Evolutionary conservation across 1,284 basidiomycete species (phyloP), one percentile per base, ranked within the genome.

Genomic region (Boletellus deceptivus): DNA sequence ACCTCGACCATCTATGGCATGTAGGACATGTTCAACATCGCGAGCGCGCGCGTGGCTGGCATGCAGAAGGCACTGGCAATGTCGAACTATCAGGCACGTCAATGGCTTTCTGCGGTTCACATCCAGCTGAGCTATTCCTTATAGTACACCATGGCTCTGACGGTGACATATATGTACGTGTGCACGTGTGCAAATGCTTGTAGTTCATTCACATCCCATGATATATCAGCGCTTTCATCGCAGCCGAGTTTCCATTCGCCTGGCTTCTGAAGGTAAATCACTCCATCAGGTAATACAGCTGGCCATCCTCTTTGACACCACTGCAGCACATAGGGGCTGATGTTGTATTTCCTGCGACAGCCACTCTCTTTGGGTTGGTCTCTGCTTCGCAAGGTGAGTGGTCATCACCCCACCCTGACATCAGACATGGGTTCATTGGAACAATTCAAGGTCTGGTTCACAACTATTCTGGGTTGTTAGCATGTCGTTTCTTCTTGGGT

Each of bases 401-500:
- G 3, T n/a, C 6, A 33, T n/a, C 22, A 25, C 6, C 14, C n/a
- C 33, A 14, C 31, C 4, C 38, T 18, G 43, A 31, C 22, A 34
- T 34, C 20, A 13, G 34, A 47, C n/a, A 64, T 17, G 37, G 41
- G 18, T 37, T 55, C 5, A 55, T 43, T 4, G 6, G 24, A 4
- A 29, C 27, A 27, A 37, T 3, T 14, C 7, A 54, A 82, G 82
- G 86, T 10, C 59, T 79, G 6, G 80, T 86, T 3, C 70, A 64
- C 22, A 73, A 62, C 24, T 84, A 84, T 55, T 54, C 65, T 2
- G 79, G 79, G 8, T 71, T 89, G 0, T 69, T 86, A 9, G 76
- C 72, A 2, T 79, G 79, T 42, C 77, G 86, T 2, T 84, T 87
- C 67, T 84, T 86, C 65, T 69, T 87, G 14, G 85, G 85, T 5